Evolutionary conservation across 1,139 yeast species (phyloP).

Genomic region (Yarrowia galli): DNA sequence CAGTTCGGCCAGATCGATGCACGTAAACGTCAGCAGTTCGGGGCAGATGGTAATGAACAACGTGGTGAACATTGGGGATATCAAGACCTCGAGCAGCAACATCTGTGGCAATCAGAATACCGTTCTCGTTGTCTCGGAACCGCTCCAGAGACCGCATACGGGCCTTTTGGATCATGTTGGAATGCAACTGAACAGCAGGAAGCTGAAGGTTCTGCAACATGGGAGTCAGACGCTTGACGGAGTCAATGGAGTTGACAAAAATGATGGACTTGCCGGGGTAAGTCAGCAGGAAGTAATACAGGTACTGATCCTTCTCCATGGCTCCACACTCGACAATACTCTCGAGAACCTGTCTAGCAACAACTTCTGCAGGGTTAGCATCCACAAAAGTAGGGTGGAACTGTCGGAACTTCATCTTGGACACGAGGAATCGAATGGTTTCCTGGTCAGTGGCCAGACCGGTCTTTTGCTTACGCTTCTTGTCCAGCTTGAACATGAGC

Average conservation of each 20-base stretch:
- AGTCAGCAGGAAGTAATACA: slow-evolving; percentile 84
- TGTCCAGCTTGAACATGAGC: slow-evolving; percentile 74
- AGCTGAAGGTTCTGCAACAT: slow-evolving; percentile 72
- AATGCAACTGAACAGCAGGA: slow-evolving; percentile 83
- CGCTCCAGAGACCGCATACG: slow-evolving; percentile 84
- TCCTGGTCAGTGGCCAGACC: slow-evolving; percentile 49
- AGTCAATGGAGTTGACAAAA: slow-evolving; percentile 92
- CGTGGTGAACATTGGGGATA: slow-evolving; percentile 90
- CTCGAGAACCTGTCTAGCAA: slow-evolving; percentile 79
- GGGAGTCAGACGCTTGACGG: slow-evolving; percentile 86
- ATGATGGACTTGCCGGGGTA: slow-evolving; percentile 91
- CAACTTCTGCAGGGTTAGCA: slow-evolving; percentile 84
- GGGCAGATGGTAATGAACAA: slow-evolving; percentile 94
- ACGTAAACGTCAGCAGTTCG: slow-evolving; percentile 93
- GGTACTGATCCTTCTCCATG: slow-evolving; percentile 84
- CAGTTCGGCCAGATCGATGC: slow-evolving; percentile 98
- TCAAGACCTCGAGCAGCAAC: slow-evolving; percentile 99
- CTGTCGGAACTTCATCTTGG: slow-evolving; percentile 51
- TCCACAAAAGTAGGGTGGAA: slow-evolving; percentile 68
- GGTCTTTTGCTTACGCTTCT: slow-evolving; percentile 49
- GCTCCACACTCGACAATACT: slow-evolving; percentile 92
- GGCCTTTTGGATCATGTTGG: slow-evolving; percentile 94
- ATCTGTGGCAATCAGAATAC: slow-evolving; percentile 90
- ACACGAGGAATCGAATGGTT: slow-evolving; percentile 51
- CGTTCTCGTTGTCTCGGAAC: slow-evolving; percentile 55